Evolutionary conservation across 495 filamentous ascomycete genomes (phyloP).

Genomic region (Recurvomyces mirabilis): DNA sequence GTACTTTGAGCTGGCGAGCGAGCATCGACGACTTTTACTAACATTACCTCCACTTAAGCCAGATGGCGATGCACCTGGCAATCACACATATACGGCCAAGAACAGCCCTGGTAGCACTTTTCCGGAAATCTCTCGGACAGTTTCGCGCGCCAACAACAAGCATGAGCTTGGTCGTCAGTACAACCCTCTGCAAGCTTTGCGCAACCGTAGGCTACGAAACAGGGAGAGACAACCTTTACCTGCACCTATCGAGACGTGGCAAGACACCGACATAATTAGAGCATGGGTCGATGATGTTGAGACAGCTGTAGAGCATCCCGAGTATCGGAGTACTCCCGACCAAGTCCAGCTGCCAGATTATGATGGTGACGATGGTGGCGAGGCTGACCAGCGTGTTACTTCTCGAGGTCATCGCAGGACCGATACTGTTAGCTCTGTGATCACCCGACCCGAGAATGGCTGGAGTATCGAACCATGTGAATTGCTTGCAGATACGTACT

Average conservation of each 20-base stretch:
- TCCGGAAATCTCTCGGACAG: slow-evolving; percentile 22
- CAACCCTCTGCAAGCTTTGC: slow-evolving; percentile 78
- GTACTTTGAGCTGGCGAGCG: slow-evolving; percentile 65
- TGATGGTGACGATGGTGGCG: slow-evolving; percentile 29
- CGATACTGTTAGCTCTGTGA: slow-evolving; percentile 12
- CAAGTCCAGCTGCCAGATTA: slow-evolving; percentile 45
- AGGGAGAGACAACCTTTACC: slow-evolving; percentile 61
- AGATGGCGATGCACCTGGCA: slow-evolving; percentile 27
- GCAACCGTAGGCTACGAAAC: slow-evolving; percentile 70
- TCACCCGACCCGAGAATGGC: slow-evolving; percentile 35
- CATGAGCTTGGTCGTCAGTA: slow-evolving; percentile 49
- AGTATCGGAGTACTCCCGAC: slow-evolving; percentile 33
- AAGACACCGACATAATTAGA: slow-evolving; percentile 54
- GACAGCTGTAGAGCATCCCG: slow-evolving; percentile 33
- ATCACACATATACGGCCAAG: slow-evolving; percentile 20
- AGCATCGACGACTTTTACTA: slow-evolving; percentile 68
- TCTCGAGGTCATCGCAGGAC: slow-evolving; percentile 11
- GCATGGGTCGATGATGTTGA: slow-evolving; percentile 65
- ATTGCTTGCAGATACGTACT: slow-evolving; percentile 72
- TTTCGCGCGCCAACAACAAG: slow-evolving; percentile 19
- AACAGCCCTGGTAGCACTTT: slow-evolving; percentile 25
- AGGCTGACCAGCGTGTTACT: slow-evolving; percentile 7
- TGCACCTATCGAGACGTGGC: slow-evolving; percentile 62
- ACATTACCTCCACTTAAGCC: slow-evolving; percentile 60
- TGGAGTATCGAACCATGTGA: slow-evolving; percentile 71